Evolutionary conservation across 2,329 filamentous ascomycete genomes (phyloP), one percentile per base, ranked within the genome.

Genomic region (Sporothrix protearum): DNA sequence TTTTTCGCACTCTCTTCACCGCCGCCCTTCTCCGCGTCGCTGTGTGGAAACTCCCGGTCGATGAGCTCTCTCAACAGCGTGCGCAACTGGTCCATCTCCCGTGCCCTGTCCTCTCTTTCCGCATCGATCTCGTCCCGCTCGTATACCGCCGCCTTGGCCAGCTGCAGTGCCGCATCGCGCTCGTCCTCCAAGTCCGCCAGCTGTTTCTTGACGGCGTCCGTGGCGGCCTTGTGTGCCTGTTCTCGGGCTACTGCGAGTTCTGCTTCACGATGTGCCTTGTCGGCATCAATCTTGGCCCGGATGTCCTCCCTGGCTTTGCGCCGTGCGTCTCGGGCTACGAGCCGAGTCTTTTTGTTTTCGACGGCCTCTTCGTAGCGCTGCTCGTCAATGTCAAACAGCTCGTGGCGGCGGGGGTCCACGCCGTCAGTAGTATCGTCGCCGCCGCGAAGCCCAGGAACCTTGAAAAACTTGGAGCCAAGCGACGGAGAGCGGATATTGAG

Each of bases 111-210:
- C 7, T 19, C 51, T 14, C 12, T 51, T 28, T 59, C 70, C 2
- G 36, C 19, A 1, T 64, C 39, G 3, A 71, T 66, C 12, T 19
- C n/a, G 33, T 73, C 71, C 8, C 64, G 68, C 14, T 71, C 69
- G 10, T 55, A 28, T 22, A 51, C 19, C 1, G 55, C 64, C 14
- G 8, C 8, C 42, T 70, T 45, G 30, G 57, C 59, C 1, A 69
- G 4, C 10, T 30, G 16, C 19, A 71, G 7, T 0, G 66, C 69
- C 1, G 39, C 66, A 22, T 73, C 64, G 10, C 71, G 71, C 47
- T 73, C 64, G 25, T 68, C 66, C 8, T 51, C 49, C 3, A 68
- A 16, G 4, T 68, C 16, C n/a, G 51, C 25, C 22, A 45, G n/a
- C 67, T 39, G 33, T 47, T 33, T 69, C 25, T 45, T 42, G 7